Evolutionary conservation across 2,329 filamentous ascomycete genomes (phyloP).

Genomic region (Cadophora luteo-olivacea): DNA sequence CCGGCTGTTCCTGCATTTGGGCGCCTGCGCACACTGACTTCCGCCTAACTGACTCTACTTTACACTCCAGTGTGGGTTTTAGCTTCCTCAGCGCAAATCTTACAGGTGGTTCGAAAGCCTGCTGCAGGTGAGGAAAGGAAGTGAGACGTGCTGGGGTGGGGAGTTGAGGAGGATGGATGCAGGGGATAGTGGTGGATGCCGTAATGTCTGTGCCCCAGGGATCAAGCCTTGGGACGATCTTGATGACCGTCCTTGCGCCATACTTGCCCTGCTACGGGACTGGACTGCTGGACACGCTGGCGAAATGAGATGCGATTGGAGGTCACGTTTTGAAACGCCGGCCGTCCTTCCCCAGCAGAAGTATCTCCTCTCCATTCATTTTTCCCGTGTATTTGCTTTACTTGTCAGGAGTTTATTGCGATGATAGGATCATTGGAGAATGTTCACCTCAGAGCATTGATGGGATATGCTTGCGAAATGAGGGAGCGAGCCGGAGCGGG

Average conservation of each 20-base stretch:
- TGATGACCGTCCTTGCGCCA: conserved; percentile 34
- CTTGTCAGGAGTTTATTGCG: background rate
- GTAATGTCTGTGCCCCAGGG: conserved; percentile 29
- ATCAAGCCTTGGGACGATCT: conserved; percentile 36
- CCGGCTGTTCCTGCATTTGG: background rate
- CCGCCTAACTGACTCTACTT: background rate
- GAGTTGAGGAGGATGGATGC: background rate
- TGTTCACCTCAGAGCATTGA: background rate
- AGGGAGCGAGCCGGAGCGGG: background rate
- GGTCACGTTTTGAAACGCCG: conserved; percentile 8
- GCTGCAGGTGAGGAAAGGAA: background rate
- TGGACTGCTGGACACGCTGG: background rate
- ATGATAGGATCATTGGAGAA: background rate
- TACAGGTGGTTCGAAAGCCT: background rate
- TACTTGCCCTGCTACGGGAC: background rate
- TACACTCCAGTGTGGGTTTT: background rate
- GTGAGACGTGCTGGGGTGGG: background rate
- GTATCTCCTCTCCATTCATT: background rate
- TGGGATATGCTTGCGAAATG: background rate
- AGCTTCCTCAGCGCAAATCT: background rate
- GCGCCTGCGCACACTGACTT: background rate
- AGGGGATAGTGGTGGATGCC: background rate
- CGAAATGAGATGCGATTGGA: conserved; percentile 10
- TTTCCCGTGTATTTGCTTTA: background rate
- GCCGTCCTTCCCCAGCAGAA: background rate